Conservation (phyloP, 805 yeast species). For the Candida bentonensis region DNA sequence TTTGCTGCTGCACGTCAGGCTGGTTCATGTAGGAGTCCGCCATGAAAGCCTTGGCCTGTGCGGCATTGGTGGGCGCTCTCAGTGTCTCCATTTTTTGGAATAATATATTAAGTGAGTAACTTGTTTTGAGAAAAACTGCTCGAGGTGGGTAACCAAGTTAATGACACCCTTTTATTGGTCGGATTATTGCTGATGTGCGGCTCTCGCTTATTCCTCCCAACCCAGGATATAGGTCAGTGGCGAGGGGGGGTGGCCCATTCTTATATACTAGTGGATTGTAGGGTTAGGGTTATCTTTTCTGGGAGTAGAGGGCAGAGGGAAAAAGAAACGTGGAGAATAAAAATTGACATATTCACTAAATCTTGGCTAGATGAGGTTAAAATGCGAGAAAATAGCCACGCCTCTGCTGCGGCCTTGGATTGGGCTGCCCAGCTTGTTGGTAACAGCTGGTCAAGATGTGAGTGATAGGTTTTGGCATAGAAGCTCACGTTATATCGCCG, state of each 20-base stretch:
- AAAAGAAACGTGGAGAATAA: too few species aligned
- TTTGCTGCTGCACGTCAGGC: neutral
- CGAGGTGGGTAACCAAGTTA: neutral
- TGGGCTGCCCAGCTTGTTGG: too few species aligned
- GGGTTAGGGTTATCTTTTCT: constrained; percentile 1
- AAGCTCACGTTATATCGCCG: too few species aligned
- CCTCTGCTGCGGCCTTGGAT: too few species aligned
- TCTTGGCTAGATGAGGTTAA: too few species aligned
- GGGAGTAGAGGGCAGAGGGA: too few species aligned
- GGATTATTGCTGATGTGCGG: neutral
- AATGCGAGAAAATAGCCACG: too few species aligned
- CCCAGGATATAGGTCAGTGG: neutral
- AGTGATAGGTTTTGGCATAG: too few species aligned
- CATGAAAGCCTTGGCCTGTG: constrained; percentile 1
- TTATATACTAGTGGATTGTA: neutral
- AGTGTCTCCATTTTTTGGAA: neutral
- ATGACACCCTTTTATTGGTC: neutral
- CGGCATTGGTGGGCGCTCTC: neutral
- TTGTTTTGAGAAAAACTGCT: neutral
- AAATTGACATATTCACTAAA: too few species aligned
- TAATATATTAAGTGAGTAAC: neutral
- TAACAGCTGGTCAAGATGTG: too few species aligned
- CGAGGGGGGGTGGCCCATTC: neutral
- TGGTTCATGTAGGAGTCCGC: neutral
- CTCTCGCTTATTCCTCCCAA: constrained; percentile 1